phyloP scores from a whole-genome alignment of 805 yeast genomes.

The Cyberlindnera maritima region DNA sequence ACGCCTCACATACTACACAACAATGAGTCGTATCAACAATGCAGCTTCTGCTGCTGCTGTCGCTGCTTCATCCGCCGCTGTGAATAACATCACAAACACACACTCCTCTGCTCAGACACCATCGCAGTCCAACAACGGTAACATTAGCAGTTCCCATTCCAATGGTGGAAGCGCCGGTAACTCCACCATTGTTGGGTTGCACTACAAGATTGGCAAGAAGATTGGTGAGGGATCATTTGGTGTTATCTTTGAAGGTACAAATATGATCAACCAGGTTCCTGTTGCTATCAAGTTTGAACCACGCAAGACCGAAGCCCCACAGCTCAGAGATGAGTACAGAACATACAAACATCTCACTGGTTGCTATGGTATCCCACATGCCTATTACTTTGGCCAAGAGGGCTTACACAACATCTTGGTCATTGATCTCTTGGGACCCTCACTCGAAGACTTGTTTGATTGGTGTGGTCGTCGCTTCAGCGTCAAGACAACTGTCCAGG shows the following conservation, averaged over 20 bases:
- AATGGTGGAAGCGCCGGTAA: constrained; percentile 13
- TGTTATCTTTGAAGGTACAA: constrained; percentile 77
- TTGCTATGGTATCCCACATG: constrained; percentile 74
- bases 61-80: constrained; percentile 29
- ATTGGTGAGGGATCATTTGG: constrained; percentile 90
- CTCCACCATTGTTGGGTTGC: constrained; percentile 45
- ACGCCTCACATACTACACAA: not conserved
- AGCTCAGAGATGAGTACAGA: constrained; percentile 74
- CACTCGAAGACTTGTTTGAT: constrained; percentile 78
- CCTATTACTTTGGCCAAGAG: constrained; percentile 82
- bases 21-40: constrained; percentile 20
- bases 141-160: constrained; percentile 7
- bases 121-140: constrained; percentile 6
- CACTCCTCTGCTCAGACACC: constrained; percentile 7
- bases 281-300: constrained; percentile 85
- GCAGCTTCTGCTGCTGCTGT: constrained; percentile 28
- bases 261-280: constrained; percentile 55
- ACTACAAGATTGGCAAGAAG: constrained; percentile 77
- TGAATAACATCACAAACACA: constrained; percentile 27
- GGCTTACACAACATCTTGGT: constrained; percentile 77
- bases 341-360: constrained; percentile 72
- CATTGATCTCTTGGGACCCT: constrained; percentile 76
- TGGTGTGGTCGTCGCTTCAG: constrained; percentile 82
- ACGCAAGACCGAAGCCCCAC: constrained; percentile 80
- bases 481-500: constrained; percentile 67